Conservation (phyloP, 2,329 filamentous ascomycete genomes). For the Septoria linicola region DNA sequence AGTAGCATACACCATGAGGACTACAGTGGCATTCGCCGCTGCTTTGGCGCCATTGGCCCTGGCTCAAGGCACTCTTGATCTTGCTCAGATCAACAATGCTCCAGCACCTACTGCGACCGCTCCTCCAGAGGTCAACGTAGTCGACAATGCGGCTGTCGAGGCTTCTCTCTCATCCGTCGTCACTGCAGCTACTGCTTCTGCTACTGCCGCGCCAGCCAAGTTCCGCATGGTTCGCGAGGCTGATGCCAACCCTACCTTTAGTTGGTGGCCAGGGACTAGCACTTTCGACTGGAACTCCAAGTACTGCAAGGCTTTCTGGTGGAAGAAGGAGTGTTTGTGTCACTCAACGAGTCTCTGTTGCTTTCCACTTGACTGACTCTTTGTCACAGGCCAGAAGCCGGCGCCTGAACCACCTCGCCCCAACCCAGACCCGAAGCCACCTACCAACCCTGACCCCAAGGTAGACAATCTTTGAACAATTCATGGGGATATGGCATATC, state of each 20-base stretch:
- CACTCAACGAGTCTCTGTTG: not conserved
- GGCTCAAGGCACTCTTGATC: conserved; percentile 9
- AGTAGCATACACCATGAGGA: not conserved
- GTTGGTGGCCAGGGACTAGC: not conserved
- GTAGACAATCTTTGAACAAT: not conserved
- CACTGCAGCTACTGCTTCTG: conserved; percentile 4
- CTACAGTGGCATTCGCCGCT: conserved; percentile 9
- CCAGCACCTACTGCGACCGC: conserved; percentile 14
- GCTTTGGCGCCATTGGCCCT: conserved; percentile 9
- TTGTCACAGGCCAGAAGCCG: not conserved
- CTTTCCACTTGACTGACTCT: not conserved
- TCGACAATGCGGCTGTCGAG: conserved; percentile 11
- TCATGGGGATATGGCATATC: not conserved
- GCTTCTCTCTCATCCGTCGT: conserved; percentile 9
- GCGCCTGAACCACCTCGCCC: not conserved
- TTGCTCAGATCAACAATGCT: conserved; percentile 10
- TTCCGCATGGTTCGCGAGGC: conserved; percentile 10
- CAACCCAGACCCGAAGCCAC: not conserved
- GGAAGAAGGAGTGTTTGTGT: conserved; percentile 1
- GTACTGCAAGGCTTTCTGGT: not conserved
- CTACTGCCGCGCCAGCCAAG: conserved; percentile 12
- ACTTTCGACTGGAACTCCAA: not conserved
- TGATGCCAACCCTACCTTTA: conserved; percentile 12
- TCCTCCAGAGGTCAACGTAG: conserved; percentile 10
- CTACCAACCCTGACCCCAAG: not conserved